Conservation (phyloP, 1,284 basidiomycete genomes). For the Naganishia sp. region DNA sequence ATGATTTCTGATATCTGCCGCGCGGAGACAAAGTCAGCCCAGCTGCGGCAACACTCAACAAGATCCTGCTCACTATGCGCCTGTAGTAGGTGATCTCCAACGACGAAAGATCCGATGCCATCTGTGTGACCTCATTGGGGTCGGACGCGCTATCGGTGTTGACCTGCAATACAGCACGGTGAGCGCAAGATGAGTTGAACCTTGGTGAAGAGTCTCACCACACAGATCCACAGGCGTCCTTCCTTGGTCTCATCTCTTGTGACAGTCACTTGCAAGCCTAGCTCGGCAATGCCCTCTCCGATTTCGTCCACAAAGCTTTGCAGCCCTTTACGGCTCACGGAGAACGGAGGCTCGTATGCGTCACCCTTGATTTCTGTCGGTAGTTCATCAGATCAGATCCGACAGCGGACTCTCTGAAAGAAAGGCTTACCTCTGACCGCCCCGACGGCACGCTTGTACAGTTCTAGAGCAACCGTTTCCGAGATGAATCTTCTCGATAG, state of each 20-base stretch:
- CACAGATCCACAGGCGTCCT: slow-evolving; percentile 40
- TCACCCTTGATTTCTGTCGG: slow-evolving; percentile 37
- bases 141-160: slow-evolving; percentile 42
- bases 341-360: slow-evolving; percentile 38
- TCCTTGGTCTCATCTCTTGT: slow-evolving; percentile 41
- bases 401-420: neutral
- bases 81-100: slow-evolving; percentile 49
- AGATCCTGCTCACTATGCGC: slow-evolving; percentile 39
- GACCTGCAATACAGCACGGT: neutral
- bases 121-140: slow-evolving; percentile 40
- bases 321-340: slow-evolving; percentile 37
- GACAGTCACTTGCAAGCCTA: slow-evolving; percentile 42
- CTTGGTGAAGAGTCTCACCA: slow-evolving; percentile 37
- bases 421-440: slow-evolving; percentile 38
- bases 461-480: slow-evolving; percentile 43
- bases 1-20: slow-evolving; percentile 42
- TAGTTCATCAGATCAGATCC: neutral
- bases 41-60: neutral
- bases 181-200: neutral
- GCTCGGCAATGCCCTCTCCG: slow-evolving; percentile 39
- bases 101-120: slow-evolving; percentile 46
- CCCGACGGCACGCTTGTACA: slow-evolving; percentile 46
- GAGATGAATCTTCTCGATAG: slow-evolving; percentile 45
- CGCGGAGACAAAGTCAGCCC: neutral
- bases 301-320: slow-evolving; percentile 43